Evolutionary conservation across 1,284 basidiomycete genomes (phyloP).

Genomic region (Filobasidium uniguttulatum): DNA sequence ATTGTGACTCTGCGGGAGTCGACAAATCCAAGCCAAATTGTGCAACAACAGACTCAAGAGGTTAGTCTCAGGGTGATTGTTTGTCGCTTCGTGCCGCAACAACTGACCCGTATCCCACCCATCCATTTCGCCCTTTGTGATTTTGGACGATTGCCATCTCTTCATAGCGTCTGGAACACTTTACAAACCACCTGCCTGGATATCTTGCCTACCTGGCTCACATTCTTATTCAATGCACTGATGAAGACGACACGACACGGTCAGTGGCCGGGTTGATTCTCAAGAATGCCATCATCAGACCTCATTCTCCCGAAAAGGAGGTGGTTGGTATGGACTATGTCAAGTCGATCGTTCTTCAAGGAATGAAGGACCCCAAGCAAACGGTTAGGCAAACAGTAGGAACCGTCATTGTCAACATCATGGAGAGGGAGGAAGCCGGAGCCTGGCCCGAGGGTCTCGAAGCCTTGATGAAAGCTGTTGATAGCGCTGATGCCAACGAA

Average conservation of each 20-base stretch:
- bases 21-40: constrained; percentile 32
- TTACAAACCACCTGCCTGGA: constrained; percentile 66
- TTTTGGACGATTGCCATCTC: too few species aligned
- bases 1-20: constrained; percentile 37
- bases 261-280: constrained; percentile 92
- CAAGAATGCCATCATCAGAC: constrained; percentile 63
- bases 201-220: constrained; percentile 95
- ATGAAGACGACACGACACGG: constrained; percentile 76
- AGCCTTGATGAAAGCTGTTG: constrained; percentile 62
- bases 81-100: too few species aligned
- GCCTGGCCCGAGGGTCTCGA: constrained; percentile 88
- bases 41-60: constrained; percentile 36
- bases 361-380: constrained; percentile 61
- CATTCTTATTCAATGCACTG: constrained; percentile 54
- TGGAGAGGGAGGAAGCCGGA: constrained; percentile 68
- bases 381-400: constrained; percentile 85
- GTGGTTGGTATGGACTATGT: constrained; percentile 45
- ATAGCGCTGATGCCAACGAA: constrained; percentile 53
- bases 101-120: too few species aligned
- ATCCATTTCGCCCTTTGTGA: too few species aligned
- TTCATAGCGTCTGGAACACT: constrained; percentile 68
- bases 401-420: constrained; percentile 75
- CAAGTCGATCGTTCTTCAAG: constrained; percentile 64
- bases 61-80: constrained; percentile 29
- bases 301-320: constrained; percentile 6